Base-by-base conservation (phyloP, 345 rosid genomes). In the Gossypium turneri region DNA sequence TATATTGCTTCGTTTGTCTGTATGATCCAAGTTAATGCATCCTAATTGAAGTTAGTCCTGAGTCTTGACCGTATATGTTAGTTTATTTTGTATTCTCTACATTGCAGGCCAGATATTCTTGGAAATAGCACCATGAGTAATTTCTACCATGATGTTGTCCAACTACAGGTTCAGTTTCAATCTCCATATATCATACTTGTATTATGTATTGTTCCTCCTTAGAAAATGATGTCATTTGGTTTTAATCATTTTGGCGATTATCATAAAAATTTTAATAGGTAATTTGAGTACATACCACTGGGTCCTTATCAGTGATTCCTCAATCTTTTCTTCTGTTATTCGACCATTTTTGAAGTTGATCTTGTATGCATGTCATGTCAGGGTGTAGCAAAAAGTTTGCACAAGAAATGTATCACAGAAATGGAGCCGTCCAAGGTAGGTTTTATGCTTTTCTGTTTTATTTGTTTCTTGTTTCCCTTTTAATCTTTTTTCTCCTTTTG, bases 81-180 rank as follows among this genome's bases (percentile, higher is more conserved):
- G 63, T 65, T 43, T 41, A 34, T 29, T 19, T n/a, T 2, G 9
- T 70, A 38, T 59, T 75, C 80, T 41, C 78, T 78, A 67, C 53
- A 70, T 82, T 86, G 77, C 92, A 86, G 98, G 92, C 84, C 76
- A 62, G 94, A 94, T 77, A 67, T 90, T 71, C 84, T 63, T 78
- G 89, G 93, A 79, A 83, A 88, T 34, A 75, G 74, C 79, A 83
- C 88, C 34, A 90, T 92, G 86, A 78, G 84, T 41, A 81, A 91
- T 76, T 90, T 90, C 84, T 94, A 90, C 76, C 78, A 34, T 47
- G 86, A 86, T 67, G 92, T 92, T 73, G 82, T 88, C 69, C 78
- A 79, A 58, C 93, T 88, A 50, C 94, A 90, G 95, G 97, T 94
- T 75, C 67, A 75, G 77, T 76, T 78, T 66, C 59, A 58, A 20